Base-by-base conservation (phyloP, 2,329 filamentous ascomycete genomes). In the Botryotinia narcissicola region DNA sequence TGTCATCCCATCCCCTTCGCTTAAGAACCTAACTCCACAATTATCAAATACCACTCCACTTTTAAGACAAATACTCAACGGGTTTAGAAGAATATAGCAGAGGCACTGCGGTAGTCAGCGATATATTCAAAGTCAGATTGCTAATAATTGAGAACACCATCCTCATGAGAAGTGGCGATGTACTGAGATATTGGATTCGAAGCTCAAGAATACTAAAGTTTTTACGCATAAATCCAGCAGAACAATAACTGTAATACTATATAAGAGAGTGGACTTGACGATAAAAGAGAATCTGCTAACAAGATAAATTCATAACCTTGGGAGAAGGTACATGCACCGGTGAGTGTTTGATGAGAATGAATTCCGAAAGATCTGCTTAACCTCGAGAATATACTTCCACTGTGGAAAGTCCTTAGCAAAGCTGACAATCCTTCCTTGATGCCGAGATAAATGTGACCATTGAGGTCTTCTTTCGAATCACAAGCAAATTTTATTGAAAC, bases 361-460 rank as follows among this genome's bases (percentile, higher is more conserved):
- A 14, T 29, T 57, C 6, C n/a, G 14, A 29, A 57, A 1, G 51
- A 18, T 7, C 51, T 16, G 14, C 14, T 9, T 54, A 3, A 54
- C n/a, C 51, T 54, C 14, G 10, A 29, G n/a, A 32, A 4, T 29
- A 18, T 6, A 32, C 14, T 18, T 57, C 0, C n/a, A 29, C n/a
- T 9, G 14, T 1, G n/a, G 3, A 57, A 9, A 57, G 1, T 29
- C n/a, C n/a, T 18, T 9, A 57, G 3, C 14, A 18, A 3, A 14
- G 5, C 14, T 29, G 7, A 7, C 2, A 8, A 29, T 29, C 25
- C 51, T 8, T 54, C 14, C 14, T 16, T 54, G 8, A 29, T 18
- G 14, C 0, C 1, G 25, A 18, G n/a, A 54, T 8, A 51, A 51
- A 51, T 51, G 12, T n/a, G 25, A 14, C 0, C 0, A 12, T n/a